Percentiles rank a stretch among this genome's conserved stretches.
These are phyloP conservation scores for Penicillium crystallinum DNA, from an alignment of 495 filamentous ascomycete genomes.

Conservation along the genomic window DNA sequence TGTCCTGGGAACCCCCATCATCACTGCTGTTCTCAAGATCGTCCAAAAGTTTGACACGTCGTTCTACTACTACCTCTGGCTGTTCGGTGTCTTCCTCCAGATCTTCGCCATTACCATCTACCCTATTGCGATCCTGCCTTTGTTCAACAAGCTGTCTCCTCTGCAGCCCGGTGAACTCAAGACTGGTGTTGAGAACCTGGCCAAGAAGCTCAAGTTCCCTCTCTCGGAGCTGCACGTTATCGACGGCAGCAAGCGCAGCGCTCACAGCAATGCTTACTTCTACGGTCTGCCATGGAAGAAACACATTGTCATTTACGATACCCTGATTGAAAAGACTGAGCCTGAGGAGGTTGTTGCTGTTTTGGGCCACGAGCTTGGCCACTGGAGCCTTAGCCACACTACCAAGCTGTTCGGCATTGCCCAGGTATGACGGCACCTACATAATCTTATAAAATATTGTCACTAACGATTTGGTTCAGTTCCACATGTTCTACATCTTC, in stretches of 20 bases:
- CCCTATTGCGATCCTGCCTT: slow-evolving; percentile 84
- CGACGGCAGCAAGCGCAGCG: slow-evolving; percentile 93
- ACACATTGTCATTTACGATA: slow-evolving; percentile 99
- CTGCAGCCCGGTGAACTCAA: slow-evolving; percentile 82
- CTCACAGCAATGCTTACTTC: slow-evolving; percentile 98
- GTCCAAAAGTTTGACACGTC: slow-evolving; percentile 82
- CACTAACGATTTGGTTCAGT: slow-evolving; percentile 41
- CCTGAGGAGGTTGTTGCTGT: slow-evolving; percentile 91
- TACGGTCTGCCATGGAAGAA: slow-evolving; percentile 99
- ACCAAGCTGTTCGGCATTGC: slow-evolving; percentile 86
- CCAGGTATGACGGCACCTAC: slow-evolving; percentile 53
- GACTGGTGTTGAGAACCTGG: slow-evolving; percentile 79
- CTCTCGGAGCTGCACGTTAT: slow-evolving; percentile 89
- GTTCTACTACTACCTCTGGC: slow-evolving; percentile 98
- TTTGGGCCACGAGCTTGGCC: slow-evolving; percentile 89
- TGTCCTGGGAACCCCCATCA: slow-evolving; percentile 75
- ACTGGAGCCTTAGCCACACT: slow-evolving; percentile 94
- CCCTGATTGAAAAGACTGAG: slow-evolving; percentile 89
- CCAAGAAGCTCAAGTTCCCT: slow-evolving; percentile 82
- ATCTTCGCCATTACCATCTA: slow-evolving; percentile 94
- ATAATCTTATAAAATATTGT: not conserved
- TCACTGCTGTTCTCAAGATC: slow-evolving; percentile 84
- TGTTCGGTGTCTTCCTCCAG: slow-evolving; percentile 83
- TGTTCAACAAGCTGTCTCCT: slow-evolving; percentile 98
- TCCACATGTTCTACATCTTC: slow-evolving; percentile 95